Evolutionary conservation across 139 green algal species (phyloP), one percentile per base, ranked within the genome.

Genomic region (Haematococcus sp.): DNA sequence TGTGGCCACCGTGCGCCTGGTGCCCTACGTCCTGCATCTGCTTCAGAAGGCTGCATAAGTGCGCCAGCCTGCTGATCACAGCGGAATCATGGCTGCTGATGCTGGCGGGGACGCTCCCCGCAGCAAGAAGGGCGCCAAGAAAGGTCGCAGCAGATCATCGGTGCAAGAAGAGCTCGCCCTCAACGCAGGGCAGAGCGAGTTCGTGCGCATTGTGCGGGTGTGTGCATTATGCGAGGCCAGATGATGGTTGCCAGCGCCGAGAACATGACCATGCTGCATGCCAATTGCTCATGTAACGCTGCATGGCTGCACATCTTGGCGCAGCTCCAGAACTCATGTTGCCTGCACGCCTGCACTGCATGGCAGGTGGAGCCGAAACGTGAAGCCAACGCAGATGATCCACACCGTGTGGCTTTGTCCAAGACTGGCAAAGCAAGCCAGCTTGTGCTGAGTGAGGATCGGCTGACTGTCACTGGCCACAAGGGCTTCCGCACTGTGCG

Each of bases 401-500:
- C 68, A 15, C 22, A 28, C 15, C 59, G 46, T 1, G 85, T 91
- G 35, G 49, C 63, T n/a, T 66, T 94, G 49, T 88, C 77, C 19
- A 82, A 79, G 46, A 54, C 77, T 4, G 81, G 89, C 32, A 90
- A 89, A 56, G 90, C 89, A 1, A 52, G 63, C 30, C 78, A 88
- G 56, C 73, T 93, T 31, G n/a, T 67, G 74, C 79, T 95, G 1
- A 75, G 68, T 34, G 88, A 88, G 1, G 71, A 85, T 71, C 58
- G 81, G n/a, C 74, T 91, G 20, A 44, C 44, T 19, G 88, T 90
- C 22, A 91, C 83, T 13, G 86, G 84, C 22, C 22, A 59, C 40
- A 93, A 92, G 68, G 91, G 91, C 23, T 96, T 88, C 83, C 81
- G 87, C 71, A 92, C 82, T 35, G 86, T 78, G 13, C 78, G 90